Evolutionary conservation across 2,329 filamentous ascomycete species (phyloP), one percentile per base, ranked within the genome.

Genomic region (Penicillium sp.): DNA sequence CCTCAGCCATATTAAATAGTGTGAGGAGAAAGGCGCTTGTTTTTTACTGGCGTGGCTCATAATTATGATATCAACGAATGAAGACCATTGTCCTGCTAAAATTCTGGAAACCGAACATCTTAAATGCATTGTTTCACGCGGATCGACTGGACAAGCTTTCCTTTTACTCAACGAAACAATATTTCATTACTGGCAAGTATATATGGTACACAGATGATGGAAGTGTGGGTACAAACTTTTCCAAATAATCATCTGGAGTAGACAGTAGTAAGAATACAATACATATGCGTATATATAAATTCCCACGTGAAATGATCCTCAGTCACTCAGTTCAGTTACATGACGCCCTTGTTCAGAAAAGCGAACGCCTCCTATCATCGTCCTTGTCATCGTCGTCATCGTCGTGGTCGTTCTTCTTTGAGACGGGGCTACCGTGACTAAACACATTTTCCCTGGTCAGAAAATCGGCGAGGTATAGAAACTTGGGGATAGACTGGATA

Each of bases 351-450:
- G 5, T 9, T 56, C 52, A 57, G 46, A 67, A 66, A 59, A 69
- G 61, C 67, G 68, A 67, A 35, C 64, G 64, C 59, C 60, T 61
- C 63, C 70, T 68, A 23, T 54, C 62, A 53, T 67, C 61, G 23
- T 57, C 53, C 33, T 61, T 52, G 18, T 63, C 59, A 51, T 73
- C 65, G 48, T 69, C 65, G 47, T 66, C 59, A 20, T 66, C 63
- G 24, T 72, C 60, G 23, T 69, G 64, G 59, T 74, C 67, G 48
- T 73, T 66, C 61, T 77, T 74, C 59, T 77, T 72, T 33, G 73
- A 71, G 45, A 79, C 79, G 51, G 84, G 83, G 73, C 88, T 91
- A 49, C 82, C 85, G 64, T 90, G 86, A 16, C 75, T 77, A 57
- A 60, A 46, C 48, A 30, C 16, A 47, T n/a, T 52, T 43, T 59